These are phyloP conservation scores for Phytophthora europaea DNA, from an alignment of 352 stramenopile genomes.

Conservation along the genomic window DNA sequence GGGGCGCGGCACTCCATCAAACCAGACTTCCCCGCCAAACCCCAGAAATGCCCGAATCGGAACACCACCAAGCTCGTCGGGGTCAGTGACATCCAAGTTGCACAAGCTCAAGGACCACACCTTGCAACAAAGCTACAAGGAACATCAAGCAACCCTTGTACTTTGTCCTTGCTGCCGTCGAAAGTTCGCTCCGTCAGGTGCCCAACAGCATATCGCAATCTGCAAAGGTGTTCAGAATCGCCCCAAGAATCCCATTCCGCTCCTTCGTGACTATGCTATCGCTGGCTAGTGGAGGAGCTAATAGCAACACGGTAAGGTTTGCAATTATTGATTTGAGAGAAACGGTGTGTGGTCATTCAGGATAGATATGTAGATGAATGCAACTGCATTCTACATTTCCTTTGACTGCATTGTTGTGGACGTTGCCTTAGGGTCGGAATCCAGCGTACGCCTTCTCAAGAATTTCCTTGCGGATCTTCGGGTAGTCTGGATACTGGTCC, in stretches of 20 bases:
- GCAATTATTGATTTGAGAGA: constrained; percentile 1
- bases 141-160: constrained; percentile 84
- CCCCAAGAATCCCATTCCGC: constrained; percentile 74
- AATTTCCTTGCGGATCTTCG: constrained; percentile 95
- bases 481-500: constrained; percentile 95
- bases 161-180: constrained; percentile 83
- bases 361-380: constrained; percentile 34
- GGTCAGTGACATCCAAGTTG: constrained; percentile 21
- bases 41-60: constrained; percentile 17
- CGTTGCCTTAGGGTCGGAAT: constrained; percentile 81
- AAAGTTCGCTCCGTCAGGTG: constrained; percentile 84
- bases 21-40: constrained; percentile 15
- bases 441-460: constrained; percentile 91
- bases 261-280: constrained; percentile 76
- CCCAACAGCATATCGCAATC: constrained; percentile 88
- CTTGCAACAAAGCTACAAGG: constrained; percentile 75
- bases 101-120: constrained; percentile 68
- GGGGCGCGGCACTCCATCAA: constrained; percentile 59
- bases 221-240: constrained; percentile 87
- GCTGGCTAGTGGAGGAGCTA: constrained; percentile 49
- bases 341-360: constrained; percentile 30
- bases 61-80: constrained; percentile 24
- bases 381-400: constrained; percentile 18
- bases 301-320: not conserved
- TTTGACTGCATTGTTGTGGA: constrained; percentile 14